Percentiles rank a stretch among this genome's conserved stretches.
Evolutionary conservation across 371 early-diverging fungal genomes (phyloP).

Genomic region (Blyttiomyces sp.): DNA sequence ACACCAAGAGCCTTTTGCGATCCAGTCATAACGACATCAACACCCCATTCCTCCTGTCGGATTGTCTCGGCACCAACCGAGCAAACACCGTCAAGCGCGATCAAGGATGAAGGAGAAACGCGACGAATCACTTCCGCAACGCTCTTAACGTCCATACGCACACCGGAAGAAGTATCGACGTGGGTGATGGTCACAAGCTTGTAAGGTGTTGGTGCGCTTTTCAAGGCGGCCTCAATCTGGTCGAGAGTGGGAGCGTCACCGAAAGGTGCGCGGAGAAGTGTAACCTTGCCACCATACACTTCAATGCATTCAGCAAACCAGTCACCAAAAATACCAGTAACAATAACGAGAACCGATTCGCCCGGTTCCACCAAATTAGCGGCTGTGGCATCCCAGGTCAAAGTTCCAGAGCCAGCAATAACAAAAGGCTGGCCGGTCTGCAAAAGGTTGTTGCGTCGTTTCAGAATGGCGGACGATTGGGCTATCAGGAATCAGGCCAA

Average conservation of each 20-base stretch:
- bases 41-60: conserved; percentile 86
- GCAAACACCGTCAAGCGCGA: conserved; percentile 95
- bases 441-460: not conserved
- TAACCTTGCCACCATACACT: conserved; percentile 84
- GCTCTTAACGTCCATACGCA: conserved; percentile 75
- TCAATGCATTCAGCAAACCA: conserved; percentile 88
- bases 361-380: conserved; percentile 87
- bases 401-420: conserved; percentile 83
- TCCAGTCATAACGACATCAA: conserved; percentile 75
- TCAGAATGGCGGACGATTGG: not conserved
- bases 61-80: conserved; percentile 92
- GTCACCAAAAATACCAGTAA: conserved; percentile 95
- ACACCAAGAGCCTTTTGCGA: conserved; percentile 93
- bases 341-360: conserved; percentile 85
- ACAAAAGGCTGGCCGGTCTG: conserved; percentile 89
- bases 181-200: conserved; percentile 91
- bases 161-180: conserved; percentile 96
- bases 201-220: conserved; percentile 54
- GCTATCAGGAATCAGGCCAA: not conserved
- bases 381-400: conserved; percentile 93
- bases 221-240: conserved; percentile 53
- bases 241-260: conserved; percentile 58
- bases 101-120: conserved; percentile 81
- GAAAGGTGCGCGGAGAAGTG: conserved; percentile 66
- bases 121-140: conserved; percentile 72